Percentiles rank a stretch among this genome's conserved stretches.
These are phyloP conservation scores for Annona cherimola DNA, from an alignment of 164 flowering plant genomes.

Conservation along the genomic window DNA sequence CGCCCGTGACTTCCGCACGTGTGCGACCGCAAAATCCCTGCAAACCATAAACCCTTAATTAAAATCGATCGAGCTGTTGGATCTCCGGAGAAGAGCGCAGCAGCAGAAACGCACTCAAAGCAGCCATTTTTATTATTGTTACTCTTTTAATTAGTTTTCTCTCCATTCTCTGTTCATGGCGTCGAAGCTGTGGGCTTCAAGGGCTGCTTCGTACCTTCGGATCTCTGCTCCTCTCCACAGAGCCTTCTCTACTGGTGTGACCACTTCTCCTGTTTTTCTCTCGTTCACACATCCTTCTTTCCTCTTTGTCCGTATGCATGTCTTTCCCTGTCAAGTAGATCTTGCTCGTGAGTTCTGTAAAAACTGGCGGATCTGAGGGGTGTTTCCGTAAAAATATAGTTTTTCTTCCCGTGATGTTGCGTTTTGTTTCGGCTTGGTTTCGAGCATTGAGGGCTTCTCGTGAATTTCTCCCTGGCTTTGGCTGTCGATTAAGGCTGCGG, in stretches of 20 bases:
- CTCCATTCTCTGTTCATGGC: constrained; percentile 30
- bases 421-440: background rate
- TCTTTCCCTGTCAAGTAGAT: background rate
- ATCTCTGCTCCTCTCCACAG: constrained; percentile 50
- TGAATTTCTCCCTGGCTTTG: background rate
- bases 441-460: background rate
- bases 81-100: too few relatives aligned
- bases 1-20: too few relatives aligned
- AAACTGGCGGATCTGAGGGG: background rate
- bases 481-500: background rate
- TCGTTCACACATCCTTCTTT: background rate
- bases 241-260: constrained; percentile 66
- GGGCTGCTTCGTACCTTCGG: constrained; percentile 68
- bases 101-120: too few relatives aligned
- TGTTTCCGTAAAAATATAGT: background rate
- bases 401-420: too few relatives aligned
- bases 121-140: too few relatives aligned
- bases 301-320: background rate
- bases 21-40: too few relatives aligned
- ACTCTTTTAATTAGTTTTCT: too few relatives aligned
- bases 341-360: background rate
- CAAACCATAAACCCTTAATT: too few relatives aligned
- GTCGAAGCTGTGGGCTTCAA: constrained; percentile 67
- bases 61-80: too few relatives aligned
- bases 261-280: background rate